phyloP scores from a whole-genome alignment of 1,284 basidiomycete genomes.

The Microbotryomycetes sp. region DNA sequence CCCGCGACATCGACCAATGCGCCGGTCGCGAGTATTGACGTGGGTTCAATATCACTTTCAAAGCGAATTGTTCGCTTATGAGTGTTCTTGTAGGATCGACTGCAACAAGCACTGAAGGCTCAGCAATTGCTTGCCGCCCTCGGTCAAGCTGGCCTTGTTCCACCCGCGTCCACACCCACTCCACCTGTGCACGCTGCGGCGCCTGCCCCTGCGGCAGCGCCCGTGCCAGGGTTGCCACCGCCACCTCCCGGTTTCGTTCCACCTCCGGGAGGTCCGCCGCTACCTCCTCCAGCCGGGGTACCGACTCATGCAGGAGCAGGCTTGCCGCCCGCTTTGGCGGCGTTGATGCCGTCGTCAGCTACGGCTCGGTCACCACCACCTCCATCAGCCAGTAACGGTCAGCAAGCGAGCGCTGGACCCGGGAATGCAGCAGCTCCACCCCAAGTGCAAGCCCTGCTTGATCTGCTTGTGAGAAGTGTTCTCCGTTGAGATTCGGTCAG shows the following conservation, averaged over 20 bases:
- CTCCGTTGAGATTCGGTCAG: neutral
- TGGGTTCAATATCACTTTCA: neutral
- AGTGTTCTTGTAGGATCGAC: neutral
- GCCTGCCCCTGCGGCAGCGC: neutral
- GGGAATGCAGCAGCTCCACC: no score
- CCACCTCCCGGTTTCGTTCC: neutral
- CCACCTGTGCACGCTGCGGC: neutral
- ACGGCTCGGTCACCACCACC: neutral
- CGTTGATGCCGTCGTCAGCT: neutral
- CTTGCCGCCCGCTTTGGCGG: neutral
- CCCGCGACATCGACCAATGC: neutral
- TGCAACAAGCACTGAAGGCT: neutral
- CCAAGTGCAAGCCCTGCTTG: neutral
- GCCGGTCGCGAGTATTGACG: neutral
- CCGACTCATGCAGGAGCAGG: neutral
- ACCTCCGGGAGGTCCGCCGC: no score
- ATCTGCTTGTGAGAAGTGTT: neutral
- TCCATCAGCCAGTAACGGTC: neutral
- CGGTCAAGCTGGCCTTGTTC: neutral
- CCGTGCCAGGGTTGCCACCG: neutral
- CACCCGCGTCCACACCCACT: no score
- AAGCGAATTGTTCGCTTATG: neutral
- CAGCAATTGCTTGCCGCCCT: neutral
- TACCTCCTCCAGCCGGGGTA: neutral
- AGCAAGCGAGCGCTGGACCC: no score